Conservation (phyloP, 2,329 filamentous ascomycete species). For the Calonectria ilicicola region DNA sequence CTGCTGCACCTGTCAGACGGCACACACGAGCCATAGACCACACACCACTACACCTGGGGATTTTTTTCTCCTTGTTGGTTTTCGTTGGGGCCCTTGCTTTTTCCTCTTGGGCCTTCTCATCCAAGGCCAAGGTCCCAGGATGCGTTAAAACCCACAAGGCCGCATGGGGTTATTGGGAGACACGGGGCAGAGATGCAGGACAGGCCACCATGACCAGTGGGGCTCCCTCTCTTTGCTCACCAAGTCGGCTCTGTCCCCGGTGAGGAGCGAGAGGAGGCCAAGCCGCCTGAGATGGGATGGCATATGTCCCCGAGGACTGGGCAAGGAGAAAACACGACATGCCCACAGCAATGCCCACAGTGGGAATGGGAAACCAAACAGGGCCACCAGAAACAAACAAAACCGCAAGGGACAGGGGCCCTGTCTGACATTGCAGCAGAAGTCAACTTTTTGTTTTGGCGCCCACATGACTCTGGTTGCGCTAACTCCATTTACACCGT, state of each 20-base stretch:
- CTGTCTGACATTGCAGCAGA: background rate
- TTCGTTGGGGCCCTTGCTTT: background rate
- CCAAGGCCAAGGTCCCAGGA: background rate
- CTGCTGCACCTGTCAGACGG: background rate
- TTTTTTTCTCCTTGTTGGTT: no score
- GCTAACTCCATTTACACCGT: background rate
- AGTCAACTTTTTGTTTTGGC: background rate
- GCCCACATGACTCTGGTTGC: background rate
- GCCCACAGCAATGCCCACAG: no score
- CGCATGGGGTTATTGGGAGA: constrained; percentile 18
- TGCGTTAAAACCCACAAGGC: constrained; percentile 8
- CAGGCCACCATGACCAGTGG: constrained; percentile 1
- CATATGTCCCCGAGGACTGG: background rate
- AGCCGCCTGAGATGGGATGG: background rate
- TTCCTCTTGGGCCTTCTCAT: background rate
- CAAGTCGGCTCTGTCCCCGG: background rate
- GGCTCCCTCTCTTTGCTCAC: background rate
- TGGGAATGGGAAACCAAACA: background rate
- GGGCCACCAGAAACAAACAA: background rate
- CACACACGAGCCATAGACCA: background rate
- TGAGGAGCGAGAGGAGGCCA: background rate
- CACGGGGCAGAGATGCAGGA: constrained; percentile 6
- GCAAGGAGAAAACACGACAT: background rate
- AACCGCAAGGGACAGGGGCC: background rate
- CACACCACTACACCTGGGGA: background rate